Conservation (phyloP, 305 asterid genomes). For the Rubia tinctorum region DNA sequence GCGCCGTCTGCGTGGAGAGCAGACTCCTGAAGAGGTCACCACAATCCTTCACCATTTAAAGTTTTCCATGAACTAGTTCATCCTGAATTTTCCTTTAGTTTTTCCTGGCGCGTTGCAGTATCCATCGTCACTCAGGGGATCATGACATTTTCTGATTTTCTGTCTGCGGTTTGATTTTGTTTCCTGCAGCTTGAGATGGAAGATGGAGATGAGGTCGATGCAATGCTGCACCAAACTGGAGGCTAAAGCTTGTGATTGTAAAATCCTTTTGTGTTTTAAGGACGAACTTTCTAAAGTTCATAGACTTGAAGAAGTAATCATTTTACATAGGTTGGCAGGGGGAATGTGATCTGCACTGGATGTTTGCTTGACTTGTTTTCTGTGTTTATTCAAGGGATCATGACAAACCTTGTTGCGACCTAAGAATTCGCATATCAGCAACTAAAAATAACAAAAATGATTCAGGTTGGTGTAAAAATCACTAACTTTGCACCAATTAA, state of each 20-base stretch:
- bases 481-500: too few species aligned
- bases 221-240: slow-evolving; percentile 38
- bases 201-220: slow-evolving; percentile 37
- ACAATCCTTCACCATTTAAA: neutral
- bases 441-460: too few species aligned
- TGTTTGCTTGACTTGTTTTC: neutral
- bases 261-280: neutral
- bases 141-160: neutral
- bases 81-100: neutral
- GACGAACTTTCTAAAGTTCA: neutral
- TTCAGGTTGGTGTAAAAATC: too few species aligned
- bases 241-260: slow-evolving; percentile 13
- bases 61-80: neutral
- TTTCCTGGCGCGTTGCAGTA: neutral
- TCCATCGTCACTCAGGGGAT: neutral
- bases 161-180: too few species aligned
- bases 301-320: neutral
- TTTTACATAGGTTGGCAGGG: neutral
- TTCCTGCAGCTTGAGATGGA: slow-evolving; percentile 37
- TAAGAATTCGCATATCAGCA: too few species aligned
- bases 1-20: slow-evolving; percentile 40
- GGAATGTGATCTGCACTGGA: neutral
- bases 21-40: slow-evolving; percentile 41
- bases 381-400: too few species aligned
- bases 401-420: too few species aligned